phyloP scores from a whole-genome alignment of 148 eudicot genomes.

The Dysphania ambrosioides region DNA sequence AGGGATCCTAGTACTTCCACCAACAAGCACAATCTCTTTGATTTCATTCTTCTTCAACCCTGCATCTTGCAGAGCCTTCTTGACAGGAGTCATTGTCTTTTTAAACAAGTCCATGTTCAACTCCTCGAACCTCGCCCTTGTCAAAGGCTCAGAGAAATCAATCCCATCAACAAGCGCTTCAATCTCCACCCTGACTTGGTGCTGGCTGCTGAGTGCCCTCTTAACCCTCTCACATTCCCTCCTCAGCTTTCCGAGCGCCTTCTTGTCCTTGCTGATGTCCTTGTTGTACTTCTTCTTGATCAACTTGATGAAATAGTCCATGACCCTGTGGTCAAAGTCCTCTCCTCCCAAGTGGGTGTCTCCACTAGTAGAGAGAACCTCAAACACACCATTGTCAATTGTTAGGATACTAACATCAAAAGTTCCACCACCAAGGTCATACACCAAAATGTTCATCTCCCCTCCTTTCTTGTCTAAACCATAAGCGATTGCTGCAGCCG shows the following conservation, averaged over 20 bases:
- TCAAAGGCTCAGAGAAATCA: constrained; percentile 50
- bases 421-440: constrained; percentile 54
- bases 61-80: constrained; percentile 46
- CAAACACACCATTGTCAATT: constrained; percentile 46
- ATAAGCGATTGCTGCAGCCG: constrained; percentile 50
- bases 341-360: constrained; percentile 59
- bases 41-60: constrained; percentile 41
- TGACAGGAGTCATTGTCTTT: constrained; percentile 48
- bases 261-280: constrained; percentile 48
- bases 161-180: constrained; percentile 39
- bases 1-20: constrained; percentile 57
- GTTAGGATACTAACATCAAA: constrained; percentile 46
- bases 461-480: constrained; percentile 43
- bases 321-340: constrained; percentile 48
- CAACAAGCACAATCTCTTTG: constrained; percentile 47
- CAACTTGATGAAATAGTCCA: constrained; percentile 53
- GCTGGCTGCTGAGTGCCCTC: constrained; percentile 49
- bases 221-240: constrained; percentile 51
- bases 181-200: constrained; percentile 47
- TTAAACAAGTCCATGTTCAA: constrained; percentile 49
- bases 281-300: constrained; percentile 45
- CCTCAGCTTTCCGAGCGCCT: constrained; percentile 45
- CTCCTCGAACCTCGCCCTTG: constrained; percentile 50
- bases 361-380: constrained; percentile 53
- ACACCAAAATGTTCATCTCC: constrained; percentile 47